phyloP scores from a whole-genome alignment of 2,329 filamentous ascomycete species.

The Fusarium tuaranense region DNA sequence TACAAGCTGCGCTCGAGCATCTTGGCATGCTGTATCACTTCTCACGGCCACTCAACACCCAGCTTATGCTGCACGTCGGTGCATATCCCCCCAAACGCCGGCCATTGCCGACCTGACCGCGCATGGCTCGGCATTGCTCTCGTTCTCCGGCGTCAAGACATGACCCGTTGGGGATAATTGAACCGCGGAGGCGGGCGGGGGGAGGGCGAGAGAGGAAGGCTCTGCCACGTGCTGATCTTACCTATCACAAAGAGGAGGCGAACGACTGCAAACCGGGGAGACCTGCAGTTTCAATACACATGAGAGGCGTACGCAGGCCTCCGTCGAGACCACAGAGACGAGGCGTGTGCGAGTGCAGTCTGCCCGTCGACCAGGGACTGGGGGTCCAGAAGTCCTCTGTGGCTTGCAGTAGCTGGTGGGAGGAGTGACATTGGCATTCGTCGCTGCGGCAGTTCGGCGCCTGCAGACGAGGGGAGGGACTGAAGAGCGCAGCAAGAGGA shows the following conservation, averaged over 20 bases:
- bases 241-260: conserved; percentile 25
- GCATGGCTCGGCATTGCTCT: conserved; percentile 15
- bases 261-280: conserved; percentile 26
- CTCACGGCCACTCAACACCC: background rate
- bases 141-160: background rate
- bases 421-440: conserved; percentile 7
- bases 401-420: conserved; percentile 41
- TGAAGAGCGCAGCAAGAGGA: conserved; percentile 10
- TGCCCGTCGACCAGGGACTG: conserved; percentile 23
- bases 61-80: background rate
- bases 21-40: background rate
- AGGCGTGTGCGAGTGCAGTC: conserved; percentile 21
- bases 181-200: background rate
- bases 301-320: background rate
- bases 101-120: conserved; percentile 8
- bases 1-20: background rate
- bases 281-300: background rate
- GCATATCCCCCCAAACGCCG: background rate
- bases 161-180: background rate
- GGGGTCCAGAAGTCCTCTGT: conserved; percentile 18
- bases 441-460: conserved; percentile 15
- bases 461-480: conserved; percentile 3
- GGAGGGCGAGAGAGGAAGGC: background rate
- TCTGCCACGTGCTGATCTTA: conserved; percentile 29
- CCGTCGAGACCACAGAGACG: conserved; percentile 1